Evolutionary conservation across 768 basidiomycete genomes (phyloP).

Genomic region (Lentinula sp.): DNA sequence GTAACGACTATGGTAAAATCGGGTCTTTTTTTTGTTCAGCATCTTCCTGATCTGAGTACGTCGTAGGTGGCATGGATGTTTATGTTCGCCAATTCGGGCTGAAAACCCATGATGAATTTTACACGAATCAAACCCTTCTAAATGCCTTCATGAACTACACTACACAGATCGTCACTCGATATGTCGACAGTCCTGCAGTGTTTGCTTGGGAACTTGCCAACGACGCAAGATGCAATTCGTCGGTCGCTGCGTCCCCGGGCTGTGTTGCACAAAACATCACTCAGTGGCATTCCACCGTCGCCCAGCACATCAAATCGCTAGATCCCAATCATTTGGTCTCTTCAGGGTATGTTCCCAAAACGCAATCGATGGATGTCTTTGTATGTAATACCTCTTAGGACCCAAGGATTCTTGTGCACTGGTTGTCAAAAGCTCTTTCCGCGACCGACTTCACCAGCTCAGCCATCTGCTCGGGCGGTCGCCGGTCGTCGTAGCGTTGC

Average conservation of each 20-base stretch:
- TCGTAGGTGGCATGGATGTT: conserved; percentile 57
- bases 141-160: conserved; percentile 54
- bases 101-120: conserved; percentile 56
- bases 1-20: conserved; percentile 53
- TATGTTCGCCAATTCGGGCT: conserved; percentile 49
- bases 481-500: conserved; percentile 27
- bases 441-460: conserved; percentile 24
- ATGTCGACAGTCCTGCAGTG: conserved; percentile 44
- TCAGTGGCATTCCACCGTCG: conserved; percentile 44
- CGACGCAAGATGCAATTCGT: conserved; percentile 61
- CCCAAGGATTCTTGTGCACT: conserved; percentile 52
- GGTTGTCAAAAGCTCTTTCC: conserved; percentile 54
- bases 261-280: conserved; percentile 54
- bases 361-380: too few relatives aligned
- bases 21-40: neutral
- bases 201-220: conserved; percentile 63
- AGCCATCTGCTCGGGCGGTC: conserved; percentile 33
- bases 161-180: conserved; percentile 46
- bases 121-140: conserved; percentile 41
- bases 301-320: conserved; percentile 33
- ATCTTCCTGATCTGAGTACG: conserved; percentile 4
- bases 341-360: conserved; percentile 40
- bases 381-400: conserved; percentile 20
- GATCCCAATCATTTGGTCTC: conserved; percentile 64
- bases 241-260: conserved; percentile 28